phyloP scores from a whole-genome alignment of 257 asterid species.

The Solanum gracilifrons region DNA sequence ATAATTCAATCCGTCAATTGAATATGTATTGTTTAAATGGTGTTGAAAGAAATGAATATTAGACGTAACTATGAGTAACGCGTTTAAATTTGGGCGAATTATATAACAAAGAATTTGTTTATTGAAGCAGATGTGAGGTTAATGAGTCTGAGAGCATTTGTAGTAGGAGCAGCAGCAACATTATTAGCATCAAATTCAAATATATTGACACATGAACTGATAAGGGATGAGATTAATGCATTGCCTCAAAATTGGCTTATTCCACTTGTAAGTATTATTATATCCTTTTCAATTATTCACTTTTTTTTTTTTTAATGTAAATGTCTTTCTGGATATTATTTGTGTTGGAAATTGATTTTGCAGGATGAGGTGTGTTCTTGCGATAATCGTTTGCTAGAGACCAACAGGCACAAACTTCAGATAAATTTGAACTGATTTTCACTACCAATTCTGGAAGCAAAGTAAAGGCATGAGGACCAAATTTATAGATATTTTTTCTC shows the following conservation, averaged over 20 bases:
- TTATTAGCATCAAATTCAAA: not conserved
- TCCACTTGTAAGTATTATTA: not conserved
- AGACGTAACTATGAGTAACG: not conserved
- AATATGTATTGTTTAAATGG: not conserved
- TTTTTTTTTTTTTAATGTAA: not conserved
- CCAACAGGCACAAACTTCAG: not conserved
- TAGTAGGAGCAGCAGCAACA: not conserved
- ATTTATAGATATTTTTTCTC: no score
- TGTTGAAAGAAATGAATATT: not conserved
- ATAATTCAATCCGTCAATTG: not conserved
- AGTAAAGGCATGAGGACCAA: not conserved
- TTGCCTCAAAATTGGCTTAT: not conserved
- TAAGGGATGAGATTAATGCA: not conserved
- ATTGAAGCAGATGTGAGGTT: not conserved
- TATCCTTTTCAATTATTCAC: not conserved
- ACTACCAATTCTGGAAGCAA: not conserved
- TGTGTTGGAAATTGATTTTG: not conserved
- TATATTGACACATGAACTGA: not conserved
- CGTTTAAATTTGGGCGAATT: not conserved
- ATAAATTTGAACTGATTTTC: not conserved
- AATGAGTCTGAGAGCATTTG: not conserved
- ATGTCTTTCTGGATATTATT: not conserved
- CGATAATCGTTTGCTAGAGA: not conserved
- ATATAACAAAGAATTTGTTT: not conserved
- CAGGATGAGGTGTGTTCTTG: not conserved